A percentile compares a stretch with the other conserved stretches of the same genome.
Evolutionary conservation across 2,329 filamentous ascomycete species (phyloP).

Genomic region (Mariannaea sp.): DNA sequence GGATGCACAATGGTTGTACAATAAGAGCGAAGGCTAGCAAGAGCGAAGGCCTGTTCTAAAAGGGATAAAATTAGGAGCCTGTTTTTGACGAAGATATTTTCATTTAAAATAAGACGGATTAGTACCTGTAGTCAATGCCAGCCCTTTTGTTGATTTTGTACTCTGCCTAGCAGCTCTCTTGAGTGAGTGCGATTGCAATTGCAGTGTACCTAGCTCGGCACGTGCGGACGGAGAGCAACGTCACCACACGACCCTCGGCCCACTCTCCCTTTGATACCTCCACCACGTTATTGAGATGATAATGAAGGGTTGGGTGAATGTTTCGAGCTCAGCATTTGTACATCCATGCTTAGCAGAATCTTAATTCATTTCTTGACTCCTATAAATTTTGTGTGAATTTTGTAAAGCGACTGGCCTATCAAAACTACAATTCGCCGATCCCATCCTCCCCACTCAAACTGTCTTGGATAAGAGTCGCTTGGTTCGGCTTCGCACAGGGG

Average conservation of each 20-base stretch:
- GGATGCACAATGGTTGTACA: conserved; percentile 16
- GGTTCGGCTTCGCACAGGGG: too few relatives aligned
- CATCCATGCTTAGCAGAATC: not conserved
- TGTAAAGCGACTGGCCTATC: too few relatives aligned
- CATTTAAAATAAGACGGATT: not conserved
- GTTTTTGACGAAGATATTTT: not conserved
- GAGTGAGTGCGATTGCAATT: too few relatives aligned
- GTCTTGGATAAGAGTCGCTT: too few relatives aligned
- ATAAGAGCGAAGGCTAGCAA: conserved; percentile 18
- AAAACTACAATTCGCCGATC: not conserved
- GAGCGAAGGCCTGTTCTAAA: conserved; percentile 13
- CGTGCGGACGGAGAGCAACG: conserved; percentile 10
- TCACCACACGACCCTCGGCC: conserved; percentile 5
- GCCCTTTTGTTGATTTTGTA: not conserved
- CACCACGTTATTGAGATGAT: not conserved
- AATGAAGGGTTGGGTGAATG: not conserved
- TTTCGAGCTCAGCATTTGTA: not conserved
- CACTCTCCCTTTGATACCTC: not conserved
- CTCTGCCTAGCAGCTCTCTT: not conserved
- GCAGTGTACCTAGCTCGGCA: too few relatives aligned
- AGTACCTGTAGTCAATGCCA: not conserved
- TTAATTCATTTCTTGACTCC: too few relatives aligned
- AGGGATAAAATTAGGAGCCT: conserved; percentile 14
- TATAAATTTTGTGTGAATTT: too few relatives aligned
- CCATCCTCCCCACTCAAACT: too few relatives aligned